Evolutionary conservation across 148 eudicot species (phyloP).

Genomic region (Salicornia ramosissima): DNA sequence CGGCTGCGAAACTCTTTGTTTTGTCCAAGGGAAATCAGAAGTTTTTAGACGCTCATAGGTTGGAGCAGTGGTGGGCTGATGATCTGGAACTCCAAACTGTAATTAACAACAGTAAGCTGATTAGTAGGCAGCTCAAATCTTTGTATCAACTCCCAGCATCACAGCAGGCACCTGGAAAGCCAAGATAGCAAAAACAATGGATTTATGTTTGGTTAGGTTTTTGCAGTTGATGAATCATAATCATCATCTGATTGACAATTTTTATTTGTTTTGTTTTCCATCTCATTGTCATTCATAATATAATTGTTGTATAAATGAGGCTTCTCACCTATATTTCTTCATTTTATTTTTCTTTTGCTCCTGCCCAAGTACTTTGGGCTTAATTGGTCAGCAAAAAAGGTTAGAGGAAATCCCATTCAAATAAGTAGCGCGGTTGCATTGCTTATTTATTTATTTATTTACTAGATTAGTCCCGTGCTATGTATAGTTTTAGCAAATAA

Average conservation of each 20-base stretch:
- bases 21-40: constrained; percentile 83
- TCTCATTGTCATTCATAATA: background rate
- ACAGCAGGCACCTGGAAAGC: constrained; percentile 33
- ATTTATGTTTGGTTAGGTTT: background rate
- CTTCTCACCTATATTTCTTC: background rate
- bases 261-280: background rate
- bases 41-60: constrained; percentile 78
- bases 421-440: too few species aligned
- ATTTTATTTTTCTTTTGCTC: background rate
- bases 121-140: constrained; percentile 68
- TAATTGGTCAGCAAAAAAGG: background rate
- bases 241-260: background rate
- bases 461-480: too few species aligned
- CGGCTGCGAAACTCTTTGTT: constrained; percentile 67
- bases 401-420: too few species aligned
- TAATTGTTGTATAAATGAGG: background rate
- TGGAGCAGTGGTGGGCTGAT: constrained; percentile 98
- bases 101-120: constrained; percentile 66
- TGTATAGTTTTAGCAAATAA: too few species aligned
- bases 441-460: too few species aligned
- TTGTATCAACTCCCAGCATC: constrained; percentile 58
- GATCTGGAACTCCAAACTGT: constrained; percentile 72
- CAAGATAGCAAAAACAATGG: constrained; percentile 11
- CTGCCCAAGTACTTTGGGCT: constrained; percentile 3
- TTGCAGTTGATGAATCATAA: constrained; percentile 1